A percentile compares a stretch with the other conserved stretches of the same genome.
phyloP scores from a whole-genome alignment of 1,284 basidiomycete genomes.

The Microbotryum silenes-acaulis region DNA sequence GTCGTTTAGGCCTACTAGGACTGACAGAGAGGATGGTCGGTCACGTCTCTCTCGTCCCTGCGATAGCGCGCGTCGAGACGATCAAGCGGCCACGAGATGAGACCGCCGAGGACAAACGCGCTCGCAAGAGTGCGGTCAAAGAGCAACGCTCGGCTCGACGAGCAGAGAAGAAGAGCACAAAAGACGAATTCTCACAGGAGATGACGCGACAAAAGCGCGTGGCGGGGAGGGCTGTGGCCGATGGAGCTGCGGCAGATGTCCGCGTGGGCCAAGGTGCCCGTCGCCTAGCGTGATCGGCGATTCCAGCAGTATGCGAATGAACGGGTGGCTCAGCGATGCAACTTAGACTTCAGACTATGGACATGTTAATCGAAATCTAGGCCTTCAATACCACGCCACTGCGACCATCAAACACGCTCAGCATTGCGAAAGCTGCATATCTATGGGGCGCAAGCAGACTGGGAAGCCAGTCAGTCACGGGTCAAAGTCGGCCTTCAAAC shows the following conservation, averaged over 20 bases:
- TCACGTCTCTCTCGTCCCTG: too few species aligned
- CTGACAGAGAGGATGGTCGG: slow-evolving; percentile 11
- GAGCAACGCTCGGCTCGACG: slow-evolving; percentile 62
- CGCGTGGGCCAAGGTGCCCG: slow-evolving; percentile 21
- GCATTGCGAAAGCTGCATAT: slow-evolving; percentile 14
- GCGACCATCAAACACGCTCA: slow-evolving; percentile 29
- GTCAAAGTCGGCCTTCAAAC: neutral
- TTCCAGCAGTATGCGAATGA: neutral
- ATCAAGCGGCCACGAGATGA: slow-evolving; percentile 69
- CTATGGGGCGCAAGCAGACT: neutral
- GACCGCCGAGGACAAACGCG: slow-evolving; percentile 74
- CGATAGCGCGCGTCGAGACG: slow-evolving; percentile 33
- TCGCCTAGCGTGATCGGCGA: slow-evolving; percentile 17
- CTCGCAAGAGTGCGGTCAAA: slow-evolving; percentile 81
- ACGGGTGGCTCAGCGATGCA: too few species aligned
- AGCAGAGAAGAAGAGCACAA: slow-evolving; percentile 69
- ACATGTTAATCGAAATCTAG: too few species aligned
- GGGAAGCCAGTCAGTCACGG: neutral
- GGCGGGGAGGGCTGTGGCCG: slow-evolving; percentile 20
- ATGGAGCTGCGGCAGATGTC: slow-evolving; percentile 27
- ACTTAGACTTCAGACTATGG: too few species aligned
- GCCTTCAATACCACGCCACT: slow-evolving; percentile 10
- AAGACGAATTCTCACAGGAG: slow-evolving; percentile 67
- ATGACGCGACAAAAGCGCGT: slow-evolving; percentile 54
- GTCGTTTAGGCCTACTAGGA: neutral